Base-by-base conservation (phyloP, 345 rosid genomes). In the Aquilaria sinensis region DNA sequence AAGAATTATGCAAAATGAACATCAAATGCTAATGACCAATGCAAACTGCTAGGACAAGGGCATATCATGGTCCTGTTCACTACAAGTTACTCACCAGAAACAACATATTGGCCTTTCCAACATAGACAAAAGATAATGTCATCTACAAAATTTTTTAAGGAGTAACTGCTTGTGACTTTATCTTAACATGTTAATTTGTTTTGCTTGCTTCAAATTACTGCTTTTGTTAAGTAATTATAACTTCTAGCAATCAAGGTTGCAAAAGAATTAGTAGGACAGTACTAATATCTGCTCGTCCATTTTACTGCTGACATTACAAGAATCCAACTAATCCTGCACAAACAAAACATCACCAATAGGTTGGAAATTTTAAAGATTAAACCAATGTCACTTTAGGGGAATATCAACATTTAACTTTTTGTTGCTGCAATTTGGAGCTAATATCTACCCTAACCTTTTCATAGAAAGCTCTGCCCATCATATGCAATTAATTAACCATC, bases 261-360 rank as follows among this genome's bases (percentile, higher is more conserved):
- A 23, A 51, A 33, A 67, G 31, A 56, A 46, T 9, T 50, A 60
- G 62, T 13, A 41, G 61, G 29, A 59, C 61, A 58, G 4, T 77
- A 83, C 87, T 78, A 66, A 70, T 63, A 52, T 60, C 32, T 58
- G 70, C 61, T 69, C 74, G 60, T 70, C 75, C 64, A 65, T 57
- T 60, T 65, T 64, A 61, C 53, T 52, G 46, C 61, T 66, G 50
- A n/a, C 62, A 61, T 41, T 50, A 48, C 48, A 65, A 53, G 75
- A 72, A 64, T 74, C 65, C 58, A 83, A 47, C 89, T 87, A 85
- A 31, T 83, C 96, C 89, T 85, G 31, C 64, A 74, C 62, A 57
- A 67, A 8, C 56, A 53, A 58, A 54, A 55, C 43, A 9, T 43
- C 11, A 73, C 37, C 31, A 49, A 45, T 51, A 57, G 56, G 65